Conservation (phyloP, 768 basidiomycete species). For the Tulasnella sp. region DNA sequence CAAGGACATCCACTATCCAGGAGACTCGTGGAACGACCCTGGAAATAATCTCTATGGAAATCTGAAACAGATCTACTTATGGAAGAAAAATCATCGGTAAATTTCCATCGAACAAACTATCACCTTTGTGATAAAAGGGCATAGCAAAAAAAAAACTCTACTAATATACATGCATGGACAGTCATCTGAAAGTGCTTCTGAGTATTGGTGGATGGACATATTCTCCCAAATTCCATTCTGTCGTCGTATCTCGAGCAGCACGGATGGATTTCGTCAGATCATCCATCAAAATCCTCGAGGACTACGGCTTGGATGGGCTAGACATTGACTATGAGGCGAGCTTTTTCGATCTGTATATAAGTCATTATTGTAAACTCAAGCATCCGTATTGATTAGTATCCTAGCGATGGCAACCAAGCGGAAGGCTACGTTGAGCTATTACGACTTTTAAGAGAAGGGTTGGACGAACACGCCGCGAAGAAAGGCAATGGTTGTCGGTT, state of each 20-base stretch:
- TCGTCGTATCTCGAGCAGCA: conserved; percentile 52
- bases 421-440: conserved; percentile 75
- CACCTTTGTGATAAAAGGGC: conserved; percentile 38
- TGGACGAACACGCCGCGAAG: conserved; percentile 65
- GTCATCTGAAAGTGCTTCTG: conserved; percentile 38
- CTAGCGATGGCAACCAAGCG: conserved; percentile 64
- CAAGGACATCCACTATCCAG: conserved; percentile 91
- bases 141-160: no score
- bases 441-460: conserved; percentile 54
- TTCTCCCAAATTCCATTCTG: conserved; percentile 73
- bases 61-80: conserved; percentile 81
- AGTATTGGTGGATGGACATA: conserved; percentile 97
- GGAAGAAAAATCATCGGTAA: conserved; percentile 81
- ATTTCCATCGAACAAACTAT: no score
- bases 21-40: conserved; percentile 87
- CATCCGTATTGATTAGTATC: conserved; percentile 36
- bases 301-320: conserved; percentile 86
- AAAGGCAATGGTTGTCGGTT: conserved; percentile 53
- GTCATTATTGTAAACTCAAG: no score
- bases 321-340: conserved; percentile 74
- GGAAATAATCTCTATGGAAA: conserved; percentile 93
- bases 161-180: conserved; percentile 13
- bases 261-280: conserved; percentile 72
- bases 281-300: conserved; percentile 66
- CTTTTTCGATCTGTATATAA: no score